Evolutionary conservation across 2,329 filamentous ascomycete species (phyloP), one percentile per base, ranked within the genome.

Genomic region (Cordyceps tenuipes): DNA sequence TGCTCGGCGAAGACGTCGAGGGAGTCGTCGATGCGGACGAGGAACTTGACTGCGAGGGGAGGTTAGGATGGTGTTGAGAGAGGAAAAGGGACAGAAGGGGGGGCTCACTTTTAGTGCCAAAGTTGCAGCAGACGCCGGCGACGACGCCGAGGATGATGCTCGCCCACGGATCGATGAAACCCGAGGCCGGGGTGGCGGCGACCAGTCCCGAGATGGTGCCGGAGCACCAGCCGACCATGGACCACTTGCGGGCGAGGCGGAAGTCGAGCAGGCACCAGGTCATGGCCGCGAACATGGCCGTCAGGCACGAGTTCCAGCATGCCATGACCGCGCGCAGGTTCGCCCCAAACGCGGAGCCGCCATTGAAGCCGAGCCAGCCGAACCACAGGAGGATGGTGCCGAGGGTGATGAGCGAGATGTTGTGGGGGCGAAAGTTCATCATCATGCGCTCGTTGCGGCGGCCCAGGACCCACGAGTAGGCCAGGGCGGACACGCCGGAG

Each of bases 361-460:
- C 94, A 81, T 99, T 99, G 85, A 99, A 99, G 59, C 92, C 94
- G 65, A 99, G 82, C 94, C 94, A 99, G 70, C 94, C 94, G 70
- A 97, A 97, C 92, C 92, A 97, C 60, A 99, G 90, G 68, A 99
- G 84, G 65, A 96, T 84, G 3, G 94, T 97, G 64, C 94, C 94
- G 67, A 97, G 87, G 0, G 94, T 92, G 76, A 99, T 96, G 70
- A 97, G 84, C 6, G 92, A 96, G 66, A 97, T 94, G 79, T 99
- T 99, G 82, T 99, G 94, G 19, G 94, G 94, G 66, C 94, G 90
- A 84, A 97, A 97, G 83, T 97, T 97, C 76, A 97, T 85, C 90
- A 97, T 97, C 91, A 97, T 97, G 79, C 91, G 94, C 79, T 97
- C 93, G 78, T 97, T 94, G 66, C 94, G 91, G 70, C 91, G 90